A percentile compares a stretch with the other conserved stretches of the same genome.
phyloP scores from a whole-genome alignment of 2,329 filamentous ascomycete genomes.

The Fusarium drepaniforme region DNA sequence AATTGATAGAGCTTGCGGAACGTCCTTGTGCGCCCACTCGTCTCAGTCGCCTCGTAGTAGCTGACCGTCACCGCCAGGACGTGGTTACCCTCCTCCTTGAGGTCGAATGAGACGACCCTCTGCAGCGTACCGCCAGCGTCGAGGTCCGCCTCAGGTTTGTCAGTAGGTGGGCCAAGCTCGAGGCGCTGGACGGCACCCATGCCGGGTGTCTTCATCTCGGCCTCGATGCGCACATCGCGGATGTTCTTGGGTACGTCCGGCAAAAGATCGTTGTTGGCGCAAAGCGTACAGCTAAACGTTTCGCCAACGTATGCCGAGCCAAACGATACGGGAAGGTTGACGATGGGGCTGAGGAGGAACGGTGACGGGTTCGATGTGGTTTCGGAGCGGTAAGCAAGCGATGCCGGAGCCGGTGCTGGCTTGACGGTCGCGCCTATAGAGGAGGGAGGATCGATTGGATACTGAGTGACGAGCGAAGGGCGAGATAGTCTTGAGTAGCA shows the following conservation, averaged over 20 bases:
- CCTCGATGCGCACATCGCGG: constrained; percentile 83
- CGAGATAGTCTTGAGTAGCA: constrained; percentile 76
- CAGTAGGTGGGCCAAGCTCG: constrained; percentile 62
- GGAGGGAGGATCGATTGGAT: constrained; percentile 66
- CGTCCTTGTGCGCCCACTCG: constrained; percentile 79
- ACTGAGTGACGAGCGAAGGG: constrained; percentile 80
- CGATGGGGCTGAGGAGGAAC: constrained; percentile 71
- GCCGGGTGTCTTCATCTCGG: constrained; percentile 95
- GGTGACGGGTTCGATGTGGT: constrained; percentile 63
- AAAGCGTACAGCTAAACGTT: constrained; percentile 93
- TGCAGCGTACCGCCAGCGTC: constrained; percentile 78
- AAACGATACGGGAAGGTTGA: constrained; percentile 91
- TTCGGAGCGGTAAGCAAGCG: constrained; percentile 74
- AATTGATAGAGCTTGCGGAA: constrained; percentile 98
- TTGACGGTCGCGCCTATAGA: constrained; percentile 53
- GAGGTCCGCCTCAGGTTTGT: constrained; percentile 59
- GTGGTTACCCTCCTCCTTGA: constrained; percentile 95
- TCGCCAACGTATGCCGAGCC: constrained; percentile 96
- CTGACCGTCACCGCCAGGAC: constrained; percentile 93
- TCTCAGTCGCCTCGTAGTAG: constrained; percentile 88
- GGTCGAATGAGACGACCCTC: constrained; percentile 84
- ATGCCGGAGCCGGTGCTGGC: constrained; percentile 68
- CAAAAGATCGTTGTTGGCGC: constrained; percentile 86
- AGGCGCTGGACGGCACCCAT: constrained; percentile 70
- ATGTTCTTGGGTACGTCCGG: constrained; percentile 62